These are phyloP conservation scores for Rubus idaeus DNA, from an alignment of 306 rosid genomes.

Conservation along the genomic window DNA sequence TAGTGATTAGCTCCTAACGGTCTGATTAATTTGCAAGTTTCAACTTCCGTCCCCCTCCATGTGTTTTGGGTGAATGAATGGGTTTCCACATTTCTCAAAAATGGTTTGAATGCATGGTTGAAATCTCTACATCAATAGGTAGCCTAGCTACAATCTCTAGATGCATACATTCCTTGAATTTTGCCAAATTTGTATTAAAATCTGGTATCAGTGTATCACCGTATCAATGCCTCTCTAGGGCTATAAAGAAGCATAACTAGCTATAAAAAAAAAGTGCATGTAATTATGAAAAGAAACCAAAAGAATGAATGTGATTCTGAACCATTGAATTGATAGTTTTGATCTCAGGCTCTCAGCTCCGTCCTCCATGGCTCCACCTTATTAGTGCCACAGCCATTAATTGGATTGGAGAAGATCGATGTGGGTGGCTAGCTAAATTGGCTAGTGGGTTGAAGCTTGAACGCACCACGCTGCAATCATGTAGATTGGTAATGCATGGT, in stretches of 20 bases:
- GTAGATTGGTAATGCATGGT: neutral
- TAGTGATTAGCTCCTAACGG: neutral
- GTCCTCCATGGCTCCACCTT: too few relatives aligned
- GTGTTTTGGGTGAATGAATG: neutral
- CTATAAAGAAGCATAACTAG: too few relatives aligned
- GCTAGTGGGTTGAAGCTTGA: neutral
- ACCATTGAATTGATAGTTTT: too few relatives aligned
- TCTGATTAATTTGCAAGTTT: neutral
- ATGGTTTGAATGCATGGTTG: neutral
- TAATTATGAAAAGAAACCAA: neutral
- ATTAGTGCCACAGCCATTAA: too few relatives aligned
- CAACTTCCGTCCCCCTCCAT: neutral
- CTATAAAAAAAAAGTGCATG: too few relatives aligned
- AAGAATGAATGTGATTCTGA: neutral
- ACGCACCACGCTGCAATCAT: constrained; percentile 7
- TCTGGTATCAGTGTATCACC: too few relatives aligned
- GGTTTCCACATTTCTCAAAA: neutral
- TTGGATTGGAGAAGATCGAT: neutral
- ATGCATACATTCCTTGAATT: neutral
- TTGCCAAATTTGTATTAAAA: neutral
- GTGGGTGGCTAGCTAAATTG: neutral
- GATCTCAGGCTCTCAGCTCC: too few relatives aligned
- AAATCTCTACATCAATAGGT: neutral
- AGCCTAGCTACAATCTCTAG: neutral
- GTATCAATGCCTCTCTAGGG: too few relatives aligned